Evolutionary conservation across 768 basidiomycete genomes (phyloP).

Genomic region (Lactarius akahatsu): DNA sequence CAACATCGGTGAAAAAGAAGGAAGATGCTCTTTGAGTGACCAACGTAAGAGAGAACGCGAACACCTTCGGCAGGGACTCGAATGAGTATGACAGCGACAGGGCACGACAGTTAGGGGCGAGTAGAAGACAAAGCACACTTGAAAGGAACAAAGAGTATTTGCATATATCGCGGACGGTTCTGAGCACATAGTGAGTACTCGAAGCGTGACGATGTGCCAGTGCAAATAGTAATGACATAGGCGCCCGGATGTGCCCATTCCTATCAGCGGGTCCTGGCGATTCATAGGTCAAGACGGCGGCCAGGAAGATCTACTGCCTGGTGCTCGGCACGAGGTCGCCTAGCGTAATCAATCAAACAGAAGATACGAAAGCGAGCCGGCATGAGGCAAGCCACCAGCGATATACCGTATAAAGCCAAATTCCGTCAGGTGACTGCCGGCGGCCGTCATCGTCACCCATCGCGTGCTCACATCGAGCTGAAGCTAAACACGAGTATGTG

Average conservation of each 20-base stretch:
- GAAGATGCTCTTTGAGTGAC: constrained; percentile 7
- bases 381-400: constrained; percentile 15
- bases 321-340: constrained; percentile 21
- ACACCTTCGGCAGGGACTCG: background rate
- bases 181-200: background rate
- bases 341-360: background rate
- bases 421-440: constrained; percentile 21
- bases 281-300: background rate
- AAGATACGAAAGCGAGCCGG: constrained; percentile 14
- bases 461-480: constrained; percentile 13
- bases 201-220: constrained; percentile 11
- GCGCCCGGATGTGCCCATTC: constrained; percentile 11
- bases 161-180: background rate
- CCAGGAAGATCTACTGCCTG: constrained; percentile 7
- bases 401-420: constrained; percentile 19
- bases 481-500: constrained; percentile 13
- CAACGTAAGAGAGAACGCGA: constrained; percentile 16
- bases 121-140: constrained; percentile 3
- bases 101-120: constrained; percentile 22
- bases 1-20: constrained; percentile 12
- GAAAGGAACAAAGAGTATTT: background rate
- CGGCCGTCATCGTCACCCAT: background rate
- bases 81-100: constrained; percentile 1
- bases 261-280: background rate
- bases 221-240: constrained; percentile 8